A percentile compares a stretch with the other conserved stretches of the same genome.
These are phyloP conservation scores for Fraxinus ornus DNA, from an alignment of 305 asterid genomes.

Conservation along the genomic window DNA sequence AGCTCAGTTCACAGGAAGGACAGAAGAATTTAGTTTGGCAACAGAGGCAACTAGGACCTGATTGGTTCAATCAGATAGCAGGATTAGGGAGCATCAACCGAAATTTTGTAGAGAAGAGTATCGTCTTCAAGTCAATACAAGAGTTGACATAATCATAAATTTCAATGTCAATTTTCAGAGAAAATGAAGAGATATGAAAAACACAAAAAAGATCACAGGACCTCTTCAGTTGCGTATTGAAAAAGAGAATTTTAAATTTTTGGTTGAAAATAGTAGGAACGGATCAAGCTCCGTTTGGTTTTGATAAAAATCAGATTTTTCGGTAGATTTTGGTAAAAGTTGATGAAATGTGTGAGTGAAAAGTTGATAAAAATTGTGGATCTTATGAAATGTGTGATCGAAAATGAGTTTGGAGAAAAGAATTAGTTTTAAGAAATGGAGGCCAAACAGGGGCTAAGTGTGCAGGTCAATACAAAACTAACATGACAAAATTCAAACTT, in stretches of 20 bases:
- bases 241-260: neutral
- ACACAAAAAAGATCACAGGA: conserved; percentile 1
- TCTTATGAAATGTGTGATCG: neutral
- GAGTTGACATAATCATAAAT: neutral
- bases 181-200: neutral
- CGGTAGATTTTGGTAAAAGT: too few relatives aligned
- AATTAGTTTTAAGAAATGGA: neutral
- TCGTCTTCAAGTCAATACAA: neutral
- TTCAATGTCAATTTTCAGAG: neutral
- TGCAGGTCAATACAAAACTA: conserved; percentile 5
- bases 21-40: neutral
- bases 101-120: neutral
- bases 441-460: neutral
- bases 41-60: neutral
- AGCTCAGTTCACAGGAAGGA: neutral
- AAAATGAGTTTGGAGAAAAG: neutral
- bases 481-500: neutral
- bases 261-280: conserved; percentile 9
- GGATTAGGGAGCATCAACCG: neutral
- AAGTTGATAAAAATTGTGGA: too few relatives aligned
- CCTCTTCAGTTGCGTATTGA: conserved; percentile 11
- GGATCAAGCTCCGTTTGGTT: neutral
- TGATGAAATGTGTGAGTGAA: too few relatives aligned
- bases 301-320: neutral
- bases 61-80: neutral